phyloP scores from a whole-genome alignment of 805 yeast species.

The Pichia heedii region DNA sequence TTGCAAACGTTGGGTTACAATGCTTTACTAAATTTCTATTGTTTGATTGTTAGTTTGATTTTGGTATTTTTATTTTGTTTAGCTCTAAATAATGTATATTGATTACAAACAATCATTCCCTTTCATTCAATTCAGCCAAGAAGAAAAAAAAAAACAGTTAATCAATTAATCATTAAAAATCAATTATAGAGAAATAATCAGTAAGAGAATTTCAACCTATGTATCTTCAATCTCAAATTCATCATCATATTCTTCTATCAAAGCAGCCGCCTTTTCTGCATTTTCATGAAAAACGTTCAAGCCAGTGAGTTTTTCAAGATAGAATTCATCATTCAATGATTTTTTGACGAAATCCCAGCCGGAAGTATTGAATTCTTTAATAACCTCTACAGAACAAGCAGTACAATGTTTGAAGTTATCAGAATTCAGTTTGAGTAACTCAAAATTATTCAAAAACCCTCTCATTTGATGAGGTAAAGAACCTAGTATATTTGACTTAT shows the following conservation, averaged over 20 bases:
- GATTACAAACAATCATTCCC: too few species aligned
- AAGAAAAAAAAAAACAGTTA: background rate
- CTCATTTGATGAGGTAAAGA: slow-evolving; percentile 82
- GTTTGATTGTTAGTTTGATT: too few species aligned
- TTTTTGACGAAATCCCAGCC: slow-evolving; percentile 78
- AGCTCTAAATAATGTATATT: too few species aligned
- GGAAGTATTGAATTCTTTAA: slow-evolving; percentile 37
- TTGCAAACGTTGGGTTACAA: too few species aligned
- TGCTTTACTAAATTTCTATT: background rate
- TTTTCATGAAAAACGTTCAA: slow-evolving; percentile 60
- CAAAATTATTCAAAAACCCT: slow-evolving; percentile 68
- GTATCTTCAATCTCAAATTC: slow-evolving; percentile 6
- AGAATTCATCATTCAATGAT: slow-evolving; percentile 59
- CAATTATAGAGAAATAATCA: too few species aligned
- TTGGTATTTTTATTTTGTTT: too few species aligned
- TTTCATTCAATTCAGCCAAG: too few species aligned
- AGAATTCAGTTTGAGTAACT: slow-evolving; percentile 55
- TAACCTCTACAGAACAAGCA: slow-evolving; percentile 65
- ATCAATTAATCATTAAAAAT: too few species aligned
- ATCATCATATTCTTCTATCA: slow-evolving; percentile 29
- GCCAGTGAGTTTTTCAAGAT: slow-evolving; percentile 74
- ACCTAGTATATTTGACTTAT: slow-evolving; percentile 44
- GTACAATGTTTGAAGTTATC: slow-evolving; percentile 75
- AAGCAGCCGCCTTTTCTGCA: slow-evolving; percentile 47
- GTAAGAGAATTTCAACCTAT: background rate